Evolutionary conservation across 495 filamentous ascomycete species (phyloP), one percentile per base, ranked within the genome.

Genomic region (Choiromyces venosus): DNA sequence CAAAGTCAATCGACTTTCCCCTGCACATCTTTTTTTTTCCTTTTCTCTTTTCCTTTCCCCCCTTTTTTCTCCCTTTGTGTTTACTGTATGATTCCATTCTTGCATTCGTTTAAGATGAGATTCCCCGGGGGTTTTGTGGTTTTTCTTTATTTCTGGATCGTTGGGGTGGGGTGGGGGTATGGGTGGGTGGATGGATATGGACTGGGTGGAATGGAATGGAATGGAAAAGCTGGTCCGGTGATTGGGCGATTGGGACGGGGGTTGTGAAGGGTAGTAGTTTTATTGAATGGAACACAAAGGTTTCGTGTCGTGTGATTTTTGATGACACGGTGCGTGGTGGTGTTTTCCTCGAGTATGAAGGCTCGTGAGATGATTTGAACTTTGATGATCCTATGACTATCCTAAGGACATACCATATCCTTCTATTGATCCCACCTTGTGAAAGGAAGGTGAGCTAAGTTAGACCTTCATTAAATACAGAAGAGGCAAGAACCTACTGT

Each of bases 81-180:
- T 61, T 61, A 29, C 25, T 61, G 52, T 61, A 61, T 61, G 52
- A 61, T 61, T 61, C 52, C 52, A 61, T 33, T 33, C 52, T 61
- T 61, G 52, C 52, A 29, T 61, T 33, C 52, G 25, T 61, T 61
- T 61, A 29, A 61, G 52, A 16, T 61, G 25, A 33, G 52, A 61
- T 33, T 25, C 52, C 52, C 52, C 52, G 25, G 25, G 25, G 25
- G 25, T 29, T 61, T 29, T 56, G 46, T 56, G 2, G n/a, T 25
- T 52, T 9, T 2, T 29, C 1, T 29, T 56, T 29, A 8, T 29
- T 29, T 16, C 25, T 33, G 16, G 25, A 29, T 33, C 25, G 52
- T 61, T 61, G 52, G 52, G 52, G 25, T n/a, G n/a, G n/a, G n/a
- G n/a, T n/a, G n/a, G n/a, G n/a, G n/a, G n/a, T n/a, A n/a, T n/a